Evolutionary conservation across 2,329 filamentous ascomycete species (phyloP), one percentile per base, ranked within the genome.

Genomic region (Aspergillus ochraceus): DNA sequence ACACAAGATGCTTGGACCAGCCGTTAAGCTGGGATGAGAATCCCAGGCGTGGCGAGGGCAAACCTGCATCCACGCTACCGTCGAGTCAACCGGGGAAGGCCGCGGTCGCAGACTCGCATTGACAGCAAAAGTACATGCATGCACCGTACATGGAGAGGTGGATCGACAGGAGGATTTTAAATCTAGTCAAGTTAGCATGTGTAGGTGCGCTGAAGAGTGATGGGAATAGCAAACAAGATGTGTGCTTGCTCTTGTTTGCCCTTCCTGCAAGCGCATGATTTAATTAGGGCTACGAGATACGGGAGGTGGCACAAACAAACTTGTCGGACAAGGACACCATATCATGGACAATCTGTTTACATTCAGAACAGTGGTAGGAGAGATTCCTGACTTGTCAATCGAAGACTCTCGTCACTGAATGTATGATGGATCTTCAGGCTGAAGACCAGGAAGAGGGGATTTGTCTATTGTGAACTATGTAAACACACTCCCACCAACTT

Each of bases 91-190:
- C 42, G 42, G 17, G 17, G 12, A 46, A 9, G 42, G 32, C 11
- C 32, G 32, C 32, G 11, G 32, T 36, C 42, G 42, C 19, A 46
- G 17, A 46, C 17, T 46, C 42, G 42, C 42, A 47, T 9, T 47
- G 45, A 47, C 19, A 9, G 20, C 19, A 47, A 20, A 24, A 47
- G 45, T 47, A 47, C 45, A 47, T 24, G 26, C 26, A 29, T 29
- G 8, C 26, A 29, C 26, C 26, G 26, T 36, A 11, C 45, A 47
- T 24, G 19, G 24, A 9, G 17, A 22, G 6, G 26, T 49, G 45
- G 46, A 36, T 14, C 24, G 46, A 52, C 56, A 53, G 56, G 52
- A 45, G 49, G 51, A 42, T 49, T 53, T 54, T 39, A 29, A 49
- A 54, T 42, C 45, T 32, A 14, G 45, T 22, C 45, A 24, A 39